A percentile compares a stretch with the other conserved stretches of the same genome.
phyloP scores from a whole-genome alignment of 2,329 filamentous ascomycete species.

The Epichloe gansuensis region DNA sequence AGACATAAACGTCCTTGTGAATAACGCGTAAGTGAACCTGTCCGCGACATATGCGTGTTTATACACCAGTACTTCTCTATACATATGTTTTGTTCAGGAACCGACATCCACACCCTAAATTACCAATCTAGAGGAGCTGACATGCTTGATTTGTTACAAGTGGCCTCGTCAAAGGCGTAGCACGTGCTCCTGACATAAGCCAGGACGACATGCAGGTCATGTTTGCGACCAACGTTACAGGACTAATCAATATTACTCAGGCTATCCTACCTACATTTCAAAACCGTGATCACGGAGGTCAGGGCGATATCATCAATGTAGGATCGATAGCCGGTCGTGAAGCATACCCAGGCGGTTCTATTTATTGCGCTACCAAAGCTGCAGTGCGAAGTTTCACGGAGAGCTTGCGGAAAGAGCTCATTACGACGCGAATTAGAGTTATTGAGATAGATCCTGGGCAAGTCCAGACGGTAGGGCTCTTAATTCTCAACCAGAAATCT shows the following conservation, averaged over 20 bases:
- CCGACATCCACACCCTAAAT: background rate
- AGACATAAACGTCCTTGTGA: slow-evolving; percentile 79
- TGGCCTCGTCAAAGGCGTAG: slow-evolving; percentile 79
- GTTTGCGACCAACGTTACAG: slow-evolving; percentile 88
- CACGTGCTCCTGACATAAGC: slow-evolving; percentile 69
- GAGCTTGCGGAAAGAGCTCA: slow-evolving; percentile 67
- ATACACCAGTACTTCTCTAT: background rate
- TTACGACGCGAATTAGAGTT: slow-evolving; percentile 65
- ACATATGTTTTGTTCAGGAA: no score
- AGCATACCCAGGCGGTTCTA: slow-evolving; percentile 70
- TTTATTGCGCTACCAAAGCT: slow-evolving; percentile 90
- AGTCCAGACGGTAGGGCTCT: slow-evolving; percentile 58
- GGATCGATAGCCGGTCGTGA: slow-evolving; percentile 83
- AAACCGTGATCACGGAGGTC: slow-evolving; percentile 57
- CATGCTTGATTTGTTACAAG: slow-evolving; percentile 27
- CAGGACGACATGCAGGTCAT: slow-evolving; percentile 74
- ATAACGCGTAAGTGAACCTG: slow-evolving; percentile 68
- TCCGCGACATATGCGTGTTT: background rate
- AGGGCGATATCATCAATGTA: slow-evolving; percentile 89
- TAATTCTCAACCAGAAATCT: background rate
- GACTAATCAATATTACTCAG: slow-evolving; percentile 94
- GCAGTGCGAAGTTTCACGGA: slow-evolving; percentile 79
- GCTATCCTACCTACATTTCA: slow-evolving; percentile 75
- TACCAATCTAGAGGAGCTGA: background rate
- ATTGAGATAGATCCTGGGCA: slow-evolving; percentile 88